phyloP scores from a whole-genome alignment of 2,329 filamentous ascomycete genomes.

The Curvularia sp. region DNA sequence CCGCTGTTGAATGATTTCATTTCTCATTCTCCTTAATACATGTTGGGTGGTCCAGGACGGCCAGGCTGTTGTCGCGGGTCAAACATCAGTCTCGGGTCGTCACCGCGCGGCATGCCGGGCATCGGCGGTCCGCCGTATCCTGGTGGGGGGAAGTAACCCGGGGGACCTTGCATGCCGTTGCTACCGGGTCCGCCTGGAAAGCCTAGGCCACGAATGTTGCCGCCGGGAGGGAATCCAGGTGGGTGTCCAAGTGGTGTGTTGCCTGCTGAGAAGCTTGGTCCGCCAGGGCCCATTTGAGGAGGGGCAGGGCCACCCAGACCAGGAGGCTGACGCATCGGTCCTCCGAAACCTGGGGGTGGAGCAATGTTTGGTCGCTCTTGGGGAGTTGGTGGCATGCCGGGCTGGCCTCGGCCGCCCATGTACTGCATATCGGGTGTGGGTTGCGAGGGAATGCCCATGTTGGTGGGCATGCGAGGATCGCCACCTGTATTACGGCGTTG shows the following conservation, averaged over 20 bases:
- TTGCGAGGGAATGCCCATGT: slow-evolving; percentile 53
- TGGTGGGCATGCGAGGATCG: slow-evolving; percentile 47
- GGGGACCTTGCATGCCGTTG: slow-evolving; percentile 45
- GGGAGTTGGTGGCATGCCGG: slow-evolving; percentile 47
- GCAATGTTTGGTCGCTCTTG: slow-evolving; percentile 48
- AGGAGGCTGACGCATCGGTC: slow-evolving; percentile 48
- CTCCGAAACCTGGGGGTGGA: slow-evolving; percentile 47
- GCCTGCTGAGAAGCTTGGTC: slow-evolving; percentile 45
- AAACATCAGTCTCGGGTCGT: slow-evolving; percentile 49
- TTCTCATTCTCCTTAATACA: slow-evolving; percentile 31
- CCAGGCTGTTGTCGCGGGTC: slow-evolving; percentile 40
- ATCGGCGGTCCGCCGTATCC: slow-evolving; percentile 43
- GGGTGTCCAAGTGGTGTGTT: slow-evolving; percentile 50
- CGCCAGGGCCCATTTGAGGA: slow-evolving; percentile 43
- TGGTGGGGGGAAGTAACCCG: slow-evolving; percentile 46
- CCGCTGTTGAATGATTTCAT: no score
- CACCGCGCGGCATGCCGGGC: slow-evolving; percentile 38
- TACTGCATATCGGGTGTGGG: slow-evolving; percentile 46
- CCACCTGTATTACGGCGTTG: slow-evolving; percentile 50
- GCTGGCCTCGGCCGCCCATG: slow-evolving; percentile 43
- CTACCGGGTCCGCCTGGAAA: slow-evolving; percentile 38
- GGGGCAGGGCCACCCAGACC: slow-evolving; percentile 40
- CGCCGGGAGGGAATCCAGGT: slow-evolving; percentile 43
- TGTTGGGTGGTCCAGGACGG: slow-evolving; percentile 42
- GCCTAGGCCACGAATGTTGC: slow-evolving; percentile 39